These are phyloP conservation scores for Lycium barbarum DNA, from an alignment of 257 asterid genomes.

Conservation along the genomic window DNA sequence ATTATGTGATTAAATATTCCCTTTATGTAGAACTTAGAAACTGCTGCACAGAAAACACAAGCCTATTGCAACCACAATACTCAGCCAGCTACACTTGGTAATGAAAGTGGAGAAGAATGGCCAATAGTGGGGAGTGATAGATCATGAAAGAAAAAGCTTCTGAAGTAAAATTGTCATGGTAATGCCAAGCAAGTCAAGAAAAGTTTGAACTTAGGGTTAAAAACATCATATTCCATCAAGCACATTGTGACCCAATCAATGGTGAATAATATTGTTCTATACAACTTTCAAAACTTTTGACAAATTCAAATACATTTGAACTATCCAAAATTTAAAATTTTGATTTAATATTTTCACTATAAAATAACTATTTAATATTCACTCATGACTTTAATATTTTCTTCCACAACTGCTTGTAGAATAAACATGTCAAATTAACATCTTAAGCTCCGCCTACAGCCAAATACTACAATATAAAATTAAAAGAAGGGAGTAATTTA, in stretches of 20 bases:
- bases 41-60: conserved; percentile 1
- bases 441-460: not conserved
- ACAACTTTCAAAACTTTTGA: not conserved
- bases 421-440: conserved; percentile 17
- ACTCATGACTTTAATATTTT: not conserved
- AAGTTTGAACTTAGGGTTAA: not conserved
- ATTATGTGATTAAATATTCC: not conserved
- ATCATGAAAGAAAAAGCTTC: not conserved
- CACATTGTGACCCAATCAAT: not conserved
- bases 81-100: not conserved
- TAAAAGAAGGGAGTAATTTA: not conserved
- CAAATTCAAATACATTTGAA: not conserved
- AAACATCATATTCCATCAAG: not conserved
- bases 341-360: conserved; percentile 7
- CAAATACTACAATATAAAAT: conserved; percentile 19
- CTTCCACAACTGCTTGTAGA: conserved; percentile 11
- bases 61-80: not conserved
- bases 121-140: not conserved
- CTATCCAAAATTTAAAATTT: not conserved
- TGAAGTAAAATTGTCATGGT: not conserved
- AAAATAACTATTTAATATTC: not conserved
- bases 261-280: not conserved
- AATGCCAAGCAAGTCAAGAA: not conserved
- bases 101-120: conserved; percentile 1
- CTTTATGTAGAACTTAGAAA: not conserved